Base-by-base conservation (phyloP, 352 stramenopile species). In the Phytopythium ostracodes region DNA sequence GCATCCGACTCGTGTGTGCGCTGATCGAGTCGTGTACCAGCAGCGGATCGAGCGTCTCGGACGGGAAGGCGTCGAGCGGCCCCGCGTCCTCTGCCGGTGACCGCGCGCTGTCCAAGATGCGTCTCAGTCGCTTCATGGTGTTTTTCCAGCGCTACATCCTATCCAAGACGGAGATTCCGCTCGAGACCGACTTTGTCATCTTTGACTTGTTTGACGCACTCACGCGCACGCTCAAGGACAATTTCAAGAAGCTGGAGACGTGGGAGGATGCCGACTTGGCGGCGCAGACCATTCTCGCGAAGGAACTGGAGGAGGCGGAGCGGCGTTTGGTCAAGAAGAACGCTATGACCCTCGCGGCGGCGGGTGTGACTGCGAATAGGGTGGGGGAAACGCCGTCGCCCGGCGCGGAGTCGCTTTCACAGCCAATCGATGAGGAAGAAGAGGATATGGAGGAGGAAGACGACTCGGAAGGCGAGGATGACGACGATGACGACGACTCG, bases 121-220 rank as follows among this genome's bases (percentile, higher is more conserved):
- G 94, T 40, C 72, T 99, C 4, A 81, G 88, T 25, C 87, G 83
- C 17, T 98, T 98, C 62, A 83, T 98, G 60, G 67, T 87, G 10
- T 96, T 97, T 64, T 98, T 99, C 65, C 94, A 99, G 69, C 87
- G 94, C 29, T 99, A 99, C 77, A 83, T 99, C 20, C 98, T 98
- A 50, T 96, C 93, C 29, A 99, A 99, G 75, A 82, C 77, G 6
- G 87, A 96, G 40, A 83, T 99, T 17, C 96, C 96, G 1, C 85
- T 97, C 47, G 96, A 99, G 58, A 97, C 97, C 33, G 86, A 98
- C 57, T 98, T 97, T 72, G 76, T 93, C 38, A 81, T 97, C 44
- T 75, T 89, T 9, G 83, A 98, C 52, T 62, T 92, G 10, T 88
- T 92, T 53, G 86, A 96, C 24, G 66, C 83, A 40, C 70, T 96